phyloP scores from a whole-genome alignment of 148 eudicot species.

The Talinum fruticosum region DNA sequence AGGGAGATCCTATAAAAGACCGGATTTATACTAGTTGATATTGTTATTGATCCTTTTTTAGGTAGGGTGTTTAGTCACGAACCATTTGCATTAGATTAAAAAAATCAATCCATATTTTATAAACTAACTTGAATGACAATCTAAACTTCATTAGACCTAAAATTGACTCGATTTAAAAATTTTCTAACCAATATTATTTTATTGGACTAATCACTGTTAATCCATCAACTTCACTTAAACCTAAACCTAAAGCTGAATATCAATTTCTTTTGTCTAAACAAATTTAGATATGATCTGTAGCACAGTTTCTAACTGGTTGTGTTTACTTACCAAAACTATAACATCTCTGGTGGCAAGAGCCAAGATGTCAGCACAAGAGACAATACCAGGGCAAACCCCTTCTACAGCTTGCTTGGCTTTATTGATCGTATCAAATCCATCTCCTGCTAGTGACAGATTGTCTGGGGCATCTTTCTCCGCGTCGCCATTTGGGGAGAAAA shows the following conservation, averaged over 20 bases:
- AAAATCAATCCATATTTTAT: too few species aligned
- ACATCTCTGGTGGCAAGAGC: conserved; percentile 74
- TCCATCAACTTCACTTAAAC: too few species aligned
- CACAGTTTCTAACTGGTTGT: too few species aligned
- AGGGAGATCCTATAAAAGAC: too few species aligned
- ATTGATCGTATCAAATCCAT: conserved; percentile 74
- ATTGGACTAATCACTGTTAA: not conserved
- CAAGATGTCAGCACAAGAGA: conserved; percentile 83
- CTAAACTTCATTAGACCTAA: too few species aligned
- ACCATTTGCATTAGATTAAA: too few species aligned
- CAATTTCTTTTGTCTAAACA: too few species aligned
- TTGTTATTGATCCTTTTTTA: too few species aligned
- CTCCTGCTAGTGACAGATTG: conserved; percentile 70
- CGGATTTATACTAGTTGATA: too few species aligned
- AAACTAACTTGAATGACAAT: not conserved
- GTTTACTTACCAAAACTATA: conserved; percentile 51
- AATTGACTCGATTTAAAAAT: not conserved
- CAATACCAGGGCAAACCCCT: conserved; percentile 65
- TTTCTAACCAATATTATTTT: not conserved
- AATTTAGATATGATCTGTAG: too few species aligned
- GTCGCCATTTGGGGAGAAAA: conserved; percentile 53
- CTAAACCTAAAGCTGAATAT: too few species aligned
- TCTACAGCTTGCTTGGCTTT: conserved; percentile 81
- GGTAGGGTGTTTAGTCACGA: too few species aligned
- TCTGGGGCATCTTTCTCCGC: conserved; percentile 72